Evolutionary conservation across 2,329 filamentous ascomycete species (phyloP), one percentile per base, ranked within the genome.

Genomic region (Cercospora zeae-maydis): DNA sequence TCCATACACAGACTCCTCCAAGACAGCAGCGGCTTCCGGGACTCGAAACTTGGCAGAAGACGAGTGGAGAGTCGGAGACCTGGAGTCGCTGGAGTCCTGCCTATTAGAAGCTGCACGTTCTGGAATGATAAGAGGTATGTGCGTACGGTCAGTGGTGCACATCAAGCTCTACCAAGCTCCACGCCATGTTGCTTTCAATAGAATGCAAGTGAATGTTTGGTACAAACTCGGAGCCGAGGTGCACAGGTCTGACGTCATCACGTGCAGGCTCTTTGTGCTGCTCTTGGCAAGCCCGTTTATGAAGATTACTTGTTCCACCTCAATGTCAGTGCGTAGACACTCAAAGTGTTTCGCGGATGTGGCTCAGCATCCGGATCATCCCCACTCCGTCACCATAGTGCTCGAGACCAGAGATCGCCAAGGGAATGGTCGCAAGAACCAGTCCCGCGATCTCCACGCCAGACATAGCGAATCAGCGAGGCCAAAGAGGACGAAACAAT

Each of bases 361-460:
- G 42, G 21, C 19, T 14, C 42, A 47, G 13, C 13, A 14, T 47
- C 4, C 21, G 42, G 21, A 75, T 72, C 1, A 70, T 72, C 6
- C 65, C 66, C 24, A 73, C 71, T 0, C 74, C 74, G 47, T 75
- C 69, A 0, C 64, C 69, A 51, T 77, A 77, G 42, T 72, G 70
- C 37, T 75, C 67, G 2, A 76, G 63, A 1, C 73, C 64, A 7
- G 66, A 65, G 5, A 77, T 70, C 45, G 74, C 55, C 13, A 77
- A 58, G 7, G 74, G 75, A 55, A 75, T 65, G 21, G 70, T 61
- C 4, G 70, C 73, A 0, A 76, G 64, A 3, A 75, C 68, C 3
- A 75, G 34, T 0, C 73, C 72, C 2, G 68, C 71, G n/a, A 72
- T 58, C 56, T 76, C 75, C 3, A 76, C 58, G 3, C 73, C 74